Percentiles rank a stretch among this genome's conserved stretches.
Conservation (phyloP, 2,329 filamentous ascomycete species). For the Clarireedia hainanense region DNA sequence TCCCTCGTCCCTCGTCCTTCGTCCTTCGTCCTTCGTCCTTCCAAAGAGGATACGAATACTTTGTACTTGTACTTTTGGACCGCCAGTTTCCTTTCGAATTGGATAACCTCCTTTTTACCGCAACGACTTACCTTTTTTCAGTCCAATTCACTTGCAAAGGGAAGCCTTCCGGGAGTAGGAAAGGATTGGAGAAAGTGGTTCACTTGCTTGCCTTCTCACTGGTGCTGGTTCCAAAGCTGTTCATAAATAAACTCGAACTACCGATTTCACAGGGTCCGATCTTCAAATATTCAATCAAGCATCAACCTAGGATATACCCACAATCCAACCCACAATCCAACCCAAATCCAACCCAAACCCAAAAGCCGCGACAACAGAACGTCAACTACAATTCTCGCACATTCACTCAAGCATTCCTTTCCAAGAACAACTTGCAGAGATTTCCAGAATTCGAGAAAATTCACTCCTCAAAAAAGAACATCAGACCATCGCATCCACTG, state of each 20-base stretch:
- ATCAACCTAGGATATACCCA: conserved; percentile 1
- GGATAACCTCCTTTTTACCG: no score
- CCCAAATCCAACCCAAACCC: background rate
- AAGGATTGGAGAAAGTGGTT: conserved; percentile 2
- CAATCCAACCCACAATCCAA: background rate
- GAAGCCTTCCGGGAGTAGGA: background rate
- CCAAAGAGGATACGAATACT: no score
- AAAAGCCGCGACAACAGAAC: background rate
- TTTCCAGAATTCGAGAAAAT: background rate
- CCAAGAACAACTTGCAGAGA: background rate
- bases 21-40: no score
- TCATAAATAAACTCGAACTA: background rate
- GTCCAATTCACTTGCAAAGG: no score
- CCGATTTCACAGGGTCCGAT: conserved; percentile 8
- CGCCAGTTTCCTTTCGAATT: no score
- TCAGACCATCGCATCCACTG: background rate
- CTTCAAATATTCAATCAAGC: conserved; percentile 3
- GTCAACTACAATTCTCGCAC: background rate
- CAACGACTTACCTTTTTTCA: background rate
- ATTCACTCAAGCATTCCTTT: background rate
- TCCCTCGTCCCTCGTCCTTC: no score
- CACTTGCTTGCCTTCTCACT: background rate
- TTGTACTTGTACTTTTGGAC: no score
- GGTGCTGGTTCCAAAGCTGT: background rate
- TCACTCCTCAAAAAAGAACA: background rate